Base-by-base conservation (phyloP, 1,284 basidiomycete species). In the Microstroma glucosiphilum region DNA sequence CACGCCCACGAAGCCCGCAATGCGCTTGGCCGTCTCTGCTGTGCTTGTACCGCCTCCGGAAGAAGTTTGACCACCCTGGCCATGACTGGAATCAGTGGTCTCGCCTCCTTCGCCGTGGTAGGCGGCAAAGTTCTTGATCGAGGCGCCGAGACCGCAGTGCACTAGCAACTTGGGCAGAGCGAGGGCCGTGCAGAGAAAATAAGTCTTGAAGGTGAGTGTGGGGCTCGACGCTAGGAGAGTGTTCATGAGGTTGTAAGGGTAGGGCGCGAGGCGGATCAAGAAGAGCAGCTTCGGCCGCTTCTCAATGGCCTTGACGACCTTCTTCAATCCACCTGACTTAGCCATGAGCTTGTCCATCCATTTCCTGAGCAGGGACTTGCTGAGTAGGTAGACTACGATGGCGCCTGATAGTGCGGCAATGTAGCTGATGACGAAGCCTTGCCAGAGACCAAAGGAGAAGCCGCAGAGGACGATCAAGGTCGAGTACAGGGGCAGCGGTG, bases 381-480 rank as follows among this genome's bases (percentile, higher is more conserved):
- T 90, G 41, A 90, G 77, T 41, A 86, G 73, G 79, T 91, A 92
- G 48, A 92, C 90, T 70, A 85, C 82, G 63, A 91, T 81, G 19
- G 90, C 90, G 66, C 90, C 90, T 1, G 84, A 81, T 41, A 92
- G 85, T 6, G 90, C 90, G n/a, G 90, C 87, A 69, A 84, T 84
- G 80, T 92, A 92, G 59, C 89, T 91, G 78, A 92, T 85, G 71
- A 88, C 80, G 63, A 88, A 88, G 69, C 90, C 90, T 56, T 84
- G 84, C 86, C 86, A 87, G 37, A 88, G 82, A 60, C 90, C 90
- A 75, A 87, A 92, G 15, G 89, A 90, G 80, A 91, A 92, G 43
- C 90, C 90, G 62, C 89, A 89, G 67, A 92, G 84, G 72, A 89
- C 85, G 79, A 91, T 90, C 81, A 92, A 83, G 9, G 90, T 92